Conservation (phyloP, 1,139 yeast genomes). For the Diutina sp. region DNA sequence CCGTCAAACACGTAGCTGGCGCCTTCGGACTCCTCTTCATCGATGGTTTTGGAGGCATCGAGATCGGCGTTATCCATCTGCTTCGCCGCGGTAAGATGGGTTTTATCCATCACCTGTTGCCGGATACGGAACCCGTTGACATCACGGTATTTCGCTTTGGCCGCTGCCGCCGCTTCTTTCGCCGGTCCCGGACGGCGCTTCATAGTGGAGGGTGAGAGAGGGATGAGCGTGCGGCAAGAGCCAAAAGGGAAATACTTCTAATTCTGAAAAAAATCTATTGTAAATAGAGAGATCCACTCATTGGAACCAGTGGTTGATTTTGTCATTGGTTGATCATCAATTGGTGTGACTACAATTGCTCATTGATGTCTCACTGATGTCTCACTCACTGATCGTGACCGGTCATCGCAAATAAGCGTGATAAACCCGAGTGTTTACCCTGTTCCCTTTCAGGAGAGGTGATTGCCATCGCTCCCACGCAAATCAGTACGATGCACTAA, state of each 20-base stretch:
- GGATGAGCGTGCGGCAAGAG: neutral
- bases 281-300: too few species aligned
- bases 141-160: constrained; percentile 21
- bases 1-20: constrained; percentile 43
- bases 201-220: neutral
- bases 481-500: neutral
- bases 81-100: constrained; percentile 23
- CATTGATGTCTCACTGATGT: too few species aligned
- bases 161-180: neutral
- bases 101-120: constrained; percentile 32
- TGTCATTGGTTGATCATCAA: too few species aligned
- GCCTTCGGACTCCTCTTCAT: constrained; percentile 36
- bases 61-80: constrained; percentile 9
- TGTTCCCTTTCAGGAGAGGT: too few species aligned
- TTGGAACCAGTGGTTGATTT: too few species aligned
- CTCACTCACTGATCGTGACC: too few species aligned
- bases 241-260: neutral
- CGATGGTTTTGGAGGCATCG: constrained; percentile 29
- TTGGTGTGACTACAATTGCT: too few species aligned
- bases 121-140: constrained; percentile 36
- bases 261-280: too few species aligned
- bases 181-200: neutral
- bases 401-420: neutral
- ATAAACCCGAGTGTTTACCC: neutral
- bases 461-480: too few species aligned